Evolutionary conservation across 768 basidiomycete genomes (phyloP).

Genomic region (Albatrellus ellisii): DNA sequence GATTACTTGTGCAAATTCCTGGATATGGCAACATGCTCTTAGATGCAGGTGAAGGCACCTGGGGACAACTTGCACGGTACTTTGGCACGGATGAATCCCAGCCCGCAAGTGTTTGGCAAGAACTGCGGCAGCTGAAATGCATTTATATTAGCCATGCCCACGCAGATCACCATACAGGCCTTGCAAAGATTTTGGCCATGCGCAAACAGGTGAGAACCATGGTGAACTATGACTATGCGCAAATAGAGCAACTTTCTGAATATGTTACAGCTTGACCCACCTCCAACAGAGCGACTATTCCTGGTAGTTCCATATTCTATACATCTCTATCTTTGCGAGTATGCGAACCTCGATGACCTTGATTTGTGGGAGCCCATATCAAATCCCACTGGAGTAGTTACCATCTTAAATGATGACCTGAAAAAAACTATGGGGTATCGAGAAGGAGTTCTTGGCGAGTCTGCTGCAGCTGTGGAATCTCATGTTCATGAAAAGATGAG

Average conservation of each 20-base stretch:
- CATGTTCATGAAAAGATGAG: background rate
- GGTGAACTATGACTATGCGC: background rate
- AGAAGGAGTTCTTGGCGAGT: too few species aligned
- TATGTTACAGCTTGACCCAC: conserved; percentile 43
- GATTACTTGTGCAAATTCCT: conserved; percentile 69
- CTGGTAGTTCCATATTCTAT: conserved; percentile 47
- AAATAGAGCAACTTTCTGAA: conserved; percentile 1
- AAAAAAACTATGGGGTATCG: too few species aligned
- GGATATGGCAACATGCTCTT: conserved; percentile 62
- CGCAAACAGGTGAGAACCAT: conserved; percentile 43
- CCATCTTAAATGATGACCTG: conserved; percentile 24
- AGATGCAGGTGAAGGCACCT: conserved; percentile 87
- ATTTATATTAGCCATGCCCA: conserved; percentile 87
- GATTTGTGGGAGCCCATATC: conserved; percentile 36
- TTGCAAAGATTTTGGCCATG: conserved; percentile 59
- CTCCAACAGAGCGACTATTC: conserved; percentile 50
- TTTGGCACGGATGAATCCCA: conserved; percentile 41
- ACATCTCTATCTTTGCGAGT: conserved; percentile 60
- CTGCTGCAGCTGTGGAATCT: too few species aligned
- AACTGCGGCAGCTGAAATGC: conserved; percentile 59
- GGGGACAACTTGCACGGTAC: conserved; percentile 73
- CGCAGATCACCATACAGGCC: conserved; percentile 84
- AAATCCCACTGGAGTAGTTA: conserved; percentile 32
- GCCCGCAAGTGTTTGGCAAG: conserved; percentile 33
- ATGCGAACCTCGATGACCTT: conserved; percentile 55